Evolutionary conservation across 805 yeast genomes (phyloP).

Genomic region (Wickerhamomyces hampshirensis): DNA sequence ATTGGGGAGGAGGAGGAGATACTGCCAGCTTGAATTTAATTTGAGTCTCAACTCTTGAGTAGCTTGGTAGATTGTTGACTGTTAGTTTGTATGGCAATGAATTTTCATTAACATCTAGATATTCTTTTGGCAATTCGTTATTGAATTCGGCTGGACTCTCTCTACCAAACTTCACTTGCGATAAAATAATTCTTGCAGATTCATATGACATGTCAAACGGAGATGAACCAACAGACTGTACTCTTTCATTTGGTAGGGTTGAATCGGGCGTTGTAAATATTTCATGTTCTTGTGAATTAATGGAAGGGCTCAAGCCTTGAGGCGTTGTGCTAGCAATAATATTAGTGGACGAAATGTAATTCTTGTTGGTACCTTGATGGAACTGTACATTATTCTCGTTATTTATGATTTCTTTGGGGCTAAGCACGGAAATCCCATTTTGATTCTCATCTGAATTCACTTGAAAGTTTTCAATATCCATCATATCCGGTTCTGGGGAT

Average conservation of each 20-base stretch:
- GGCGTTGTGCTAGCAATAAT: too few species aligned
- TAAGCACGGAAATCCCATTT: neutral
- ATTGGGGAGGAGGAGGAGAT: slow-evolving; percentile 73
- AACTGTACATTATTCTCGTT: too few species aligned
- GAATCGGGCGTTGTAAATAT: slow-evolving; percentile 12
- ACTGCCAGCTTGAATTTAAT: slow-evolving; percentile 68
- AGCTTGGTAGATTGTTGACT: slow-evolving; percentile 64
- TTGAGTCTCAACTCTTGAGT: slow-evolving; percentile 94
- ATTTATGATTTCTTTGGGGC: neutral
- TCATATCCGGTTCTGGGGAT: slow-evolving; percentile 6
- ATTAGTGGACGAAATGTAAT: too few species aligned
- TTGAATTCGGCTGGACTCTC: slow-evolving; percentile 18
- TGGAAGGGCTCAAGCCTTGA: slow-evolving; percentile 2
- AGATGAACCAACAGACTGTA: neutral
- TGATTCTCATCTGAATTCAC: neutral
- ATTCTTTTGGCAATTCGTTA: slow-evolving; percentile 24
- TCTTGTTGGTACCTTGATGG: too few species aligned
- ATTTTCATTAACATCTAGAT: slow-evolving; percentile 23
- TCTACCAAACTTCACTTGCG: slow-evolving; percentile 24
- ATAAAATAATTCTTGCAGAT: slow-evolving; percentile 19
- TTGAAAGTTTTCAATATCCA: slow-evolving; percentile 4
- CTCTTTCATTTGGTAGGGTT: neutral
- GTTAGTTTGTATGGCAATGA: slow-evolving; percentile 41
- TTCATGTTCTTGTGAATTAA: slow-evolving; percentile 8
- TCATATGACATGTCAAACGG: slow-evolving; percentile 20